phyloP scores from a whole-genome alignment of 768 basidiomycete species.

The Leccinellum albellum region DNA sequence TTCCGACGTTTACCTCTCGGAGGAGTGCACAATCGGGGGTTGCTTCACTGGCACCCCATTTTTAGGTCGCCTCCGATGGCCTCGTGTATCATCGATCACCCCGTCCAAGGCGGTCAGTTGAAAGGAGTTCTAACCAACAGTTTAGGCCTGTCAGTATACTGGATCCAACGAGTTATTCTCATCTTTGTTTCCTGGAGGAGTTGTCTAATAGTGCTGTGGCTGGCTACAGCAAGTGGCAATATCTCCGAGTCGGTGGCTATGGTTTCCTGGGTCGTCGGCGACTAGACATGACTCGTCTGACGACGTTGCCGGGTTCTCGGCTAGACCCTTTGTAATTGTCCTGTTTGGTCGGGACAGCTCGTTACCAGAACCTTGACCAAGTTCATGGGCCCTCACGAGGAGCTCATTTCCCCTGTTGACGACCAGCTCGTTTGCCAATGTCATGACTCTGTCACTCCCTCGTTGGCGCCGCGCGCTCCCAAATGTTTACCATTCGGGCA shows the following conservation, averaged over 20 bases:
- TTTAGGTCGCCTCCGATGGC: background rate
- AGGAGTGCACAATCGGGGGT: background rate
- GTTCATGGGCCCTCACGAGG: background rate
- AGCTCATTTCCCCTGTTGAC: background rate
- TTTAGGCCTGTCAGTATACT: background rate
- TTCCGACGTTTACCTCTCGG: slow-evolving; percentile 3
- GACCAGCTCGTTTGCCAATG: background rate
- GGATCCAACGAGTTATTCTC: background rate
- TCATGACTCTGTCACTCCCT: background rate
- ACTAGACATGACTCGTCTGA: background rate
- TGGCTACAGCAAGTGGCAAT: background rate
- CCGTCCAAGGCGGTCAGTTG: background rate
- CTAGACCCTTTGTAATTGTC: background rate
- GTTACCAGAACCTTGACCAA: background rate
- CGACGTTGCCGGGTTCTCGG: background rate
- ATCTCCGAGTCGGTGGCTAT: background rate
- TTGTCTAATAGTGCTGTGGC: background rate
- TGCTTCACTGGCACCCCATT: background rate
- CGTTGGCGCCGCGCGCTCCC: slow-evolving; percentile 3
- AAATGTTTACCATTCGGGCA: slow-evolving; percentile 1
- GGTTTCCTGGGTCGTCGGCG: background rate
- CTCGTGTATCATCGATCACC: background rate
- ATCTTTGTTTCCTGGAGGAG: background rate
- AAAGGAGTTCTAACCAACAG: background rate
- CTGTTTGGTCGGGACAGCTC: background rate